These are phyloP conservation scores for Zizania palustris DNA, from an alignment of 202 grass and related monocot genomes.

Conservation along the genomic window DNA sequence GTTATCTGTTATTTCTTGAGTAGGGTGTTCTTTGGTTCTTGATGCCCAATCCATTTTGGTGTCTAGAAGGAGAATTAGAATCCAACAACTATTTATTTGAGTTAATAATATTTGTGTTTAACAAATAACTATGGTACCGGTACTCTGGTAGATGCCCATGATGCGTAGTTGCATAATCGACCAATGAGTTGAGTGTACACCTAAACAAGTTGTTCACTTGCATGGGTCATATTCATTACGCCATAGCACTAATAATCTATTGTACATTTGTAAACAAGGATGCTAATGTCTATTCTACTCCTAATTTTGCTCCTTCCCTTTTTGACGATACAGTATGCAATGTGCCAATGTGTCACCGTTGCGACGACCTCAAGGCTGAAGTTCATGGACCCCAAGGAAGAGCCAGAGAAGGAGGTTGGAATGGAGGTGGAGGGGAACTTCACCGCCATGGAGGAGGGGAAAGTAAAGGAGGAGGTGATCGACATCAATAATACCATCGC, in stretches of 20 bases:
- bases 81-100: conserved; percentile 8
- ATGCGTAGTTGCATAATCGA: not conserved
- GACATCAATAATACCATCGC: conserved; percentile 88
- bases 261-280: too few relatives aligned
- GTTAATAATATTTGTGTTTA: conserved; percentile 24
- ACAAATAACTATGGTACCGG: conserved; percentile 5
- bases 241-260: conserved; percentile 25
- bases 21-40: conserved; percentile 29
- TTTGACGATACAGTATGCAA: too few relatives aligned
- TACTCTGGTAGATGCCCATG: conserved; percentile 10
- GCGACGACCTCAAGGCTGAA: conserved; percentile 49
- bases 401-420: conserved; percentile 26
- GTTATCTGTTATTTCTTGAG: not conserved
- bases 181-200: not conserved
- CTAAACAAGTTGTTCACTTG: conserved; percentile 34
- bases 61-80: conserved; percentile 31
- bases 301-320: too few relatives aligned
- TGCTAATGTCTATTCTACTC: too few relatives aligned
- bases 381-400: conserved; percentile 46
- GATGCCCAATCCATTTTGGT: conserved; percentile 16
- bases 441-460: conserved; percentile 27
- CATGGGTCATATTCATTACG: conserved; percentile 19
- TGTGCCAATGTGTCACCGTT: too few relatives aligned
- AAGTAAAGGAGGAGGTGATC: conserved; percentile 47
- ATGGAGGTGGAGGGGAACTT: conserved; percentile 56